A percentile compares a stretch with the other conserved stretches of the same genome.
These are phyloP conservation scores for Hippophae gyantsensis DNA, from an alignment of 306 rosid species.

Conservation along the genomic window DNA sequence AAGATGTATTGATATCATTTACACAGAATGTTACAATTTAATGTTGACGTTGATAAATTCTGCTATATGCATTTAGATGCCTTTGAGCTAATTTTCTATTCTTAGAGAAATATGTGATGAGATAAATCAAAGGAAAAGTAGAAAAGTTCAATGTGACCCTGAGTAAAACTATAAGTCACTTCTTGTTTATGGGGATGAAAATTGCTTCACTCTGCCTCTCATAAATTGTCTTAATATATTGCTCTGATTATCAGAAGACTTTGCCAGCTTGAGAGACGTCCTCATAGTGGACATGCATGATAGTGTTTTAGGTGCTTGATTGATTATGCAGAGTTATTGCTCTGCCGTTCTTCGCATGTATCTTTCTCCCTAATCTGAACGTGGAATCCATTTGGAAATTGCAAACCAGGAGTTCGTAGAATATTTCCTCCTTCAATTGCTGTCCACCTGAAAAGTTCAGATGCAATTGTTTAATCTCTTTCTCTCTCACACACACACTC, in stretches of 20 bases:
- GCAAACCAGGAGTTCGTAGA: constrained; percentile 61
- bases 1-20: constrained; percentile 17
- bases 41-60: constrained; percentile 4
- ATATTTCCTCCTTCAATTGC: constrained; percentile 69
- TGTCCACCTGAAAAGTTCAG: constrained; percentile 31
- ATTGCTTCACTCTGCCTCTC: constrained; percentile 15
- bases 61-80: constrained; percentile 3
- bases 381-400: constrained; percentile 73
- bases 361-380: constrained; percentile 44
- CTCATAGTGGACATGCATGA: constrained; percentile 10
- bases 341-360: constrained; percentile 16
- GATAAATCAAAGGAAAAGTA: constrained; percentile 16
- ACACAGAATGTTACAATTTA: constrained; percentile 19
- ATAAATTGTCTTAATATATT: constrained; percentile 11
- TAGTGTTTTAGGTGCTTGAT: constrained; percentile 8
- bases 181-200: constrained; percentile 3
- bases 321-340: constrained; percentile 16
- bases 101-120: not conserved
- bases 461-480: constrained; percentile 12
- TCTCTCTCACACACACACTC: not conserved
- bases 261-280: constrained; percentile 14
- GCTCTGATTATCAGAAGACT: constrained; percentile 2
- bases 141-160: constrained; percentile 6
- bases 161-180: constrained; percentile 19
- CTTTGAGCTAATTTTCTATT: not conserved